These are phyloP conservation scores for Xylaria sp. DNA, from an alignment of 2,329 filamentous ascomycete species.

Conservation along the genomic window DNA sequence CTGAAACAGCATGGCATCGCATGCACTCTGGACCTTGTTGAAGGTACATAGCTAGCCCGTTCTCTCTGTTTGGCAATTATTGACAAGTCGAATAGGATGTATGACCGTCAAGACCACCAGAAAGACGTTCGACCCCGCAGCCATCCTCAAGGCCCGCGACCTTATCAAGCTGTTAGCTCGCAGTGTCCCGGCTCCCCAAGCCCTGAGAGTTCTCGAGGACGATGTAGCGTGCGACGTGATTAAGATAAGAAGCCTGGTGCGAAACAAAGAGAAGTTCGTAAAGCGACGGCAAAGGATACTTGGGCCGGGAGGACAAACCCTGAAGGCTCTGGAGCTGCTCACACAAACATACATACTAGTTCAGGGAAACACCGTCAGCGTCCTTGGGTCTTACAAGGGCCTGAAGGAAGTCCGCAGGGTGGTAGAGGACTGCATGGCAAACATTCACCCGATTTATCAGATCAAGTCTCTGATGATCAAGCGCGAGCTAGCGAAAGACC, in stretches of 20 bases:
- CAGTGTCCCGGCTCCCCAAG: slow-evolving; percentile 90
- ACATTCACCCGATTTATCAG: slow-evolving; percentile 92
- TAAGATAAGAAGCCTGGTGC: slow-evolving; percentile 87
- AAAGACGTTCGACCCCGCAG: slow-evolving; percentile 84
- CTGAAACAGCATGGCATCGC: slow-evolving; percentile 88
- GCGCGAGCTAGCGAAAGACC: slow-evolving; percentile 86
- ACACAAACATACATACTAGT: slow-evolving; percentile 93
- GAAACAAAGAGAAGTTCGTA: slow-evolving; percentile 93
- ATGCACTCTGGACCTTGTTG: slow-evolving; percentile 90
- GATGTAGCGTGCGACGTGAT: slow-evolving; percentile 91
- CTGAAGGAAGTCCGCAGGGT: slow-evolving; percentile 89
- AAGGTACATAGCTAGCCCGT: slow-evolving; percentile 55
- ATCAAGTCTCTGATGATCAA: slow-evolving; percentile 68
- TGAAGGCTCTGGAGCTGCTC: slow-evolving; percentile 91
- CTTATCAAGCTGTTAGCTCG: slow-evolving; percentile 90
- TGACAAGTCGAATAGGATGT: slow-evolving; percentile 44
- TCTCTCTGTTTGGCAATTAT: not conserved
- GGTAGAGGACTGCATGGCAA: slow-evolving; percentile 94
- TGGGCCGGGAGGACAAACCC: slow-evolving; percentile 85
- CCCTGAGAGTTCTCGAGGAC: slow-evolving; percentile 92
- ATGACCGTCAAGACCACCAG: slow-evolving; percentile 97
- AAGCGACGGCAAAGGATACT: slow-evolving; percentile 92
- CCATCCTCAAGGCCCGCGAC: slow-evolving; percentile 91
- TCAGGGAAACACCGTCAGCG: slow-evolving; percentile 92
- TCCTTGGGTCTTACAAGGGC: slow-evolving; percentile 90